Evolutionary conservation across 257 asterid genomes (phyloP).

Genomic region (Agastache rugosa): DNA sequence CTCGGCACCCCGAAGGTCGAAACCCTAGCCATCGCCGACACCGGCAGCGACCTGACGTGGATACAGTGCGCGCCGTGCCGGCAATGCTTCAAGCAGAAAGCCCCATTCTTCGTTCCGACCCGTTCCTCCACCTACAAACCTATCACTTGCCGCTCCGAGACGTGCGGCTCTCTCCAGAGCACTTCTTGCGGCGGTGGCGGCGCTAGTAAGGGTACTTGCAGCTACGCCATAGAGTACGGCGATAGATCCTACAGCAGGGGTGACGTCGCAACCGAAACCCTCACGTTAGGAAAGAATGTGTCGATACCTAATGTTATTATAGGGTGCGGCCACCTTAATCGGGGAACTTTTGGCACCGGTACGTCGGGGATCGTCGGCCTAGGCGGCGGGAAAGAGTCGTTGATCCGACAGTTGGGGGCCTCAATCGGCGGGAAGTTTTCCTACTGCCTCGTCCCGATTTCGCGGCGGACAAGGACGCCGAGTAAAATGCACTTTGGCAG

Average conservation of each 20-base stretch:
- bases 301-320: constrained; percentile 44
- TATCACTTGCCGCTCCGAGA: constrained; percentile 44
- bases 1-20: constrained; percentile 63
- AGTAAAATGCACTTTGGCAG: constrained; percentile 61
- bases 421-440: constrained; percentile 58
- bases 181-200: constrained; percentile 22
- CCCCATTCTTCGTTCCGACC: constrained; percentile 50
- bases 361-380: constrained; percentile 73
- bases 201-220: constrained; percentile 21
- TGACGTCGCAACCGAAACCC: constrained; percentile 56
- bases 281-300: constrained; percentile 40
- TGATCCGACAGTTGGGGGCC: constrained; percentile 54
- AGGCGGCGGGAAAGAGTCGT: constrained; percentile 55
- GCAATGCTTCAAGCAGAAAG: constrained; percentile 49
- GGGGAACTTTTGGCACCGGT: constrained; percentile 33
- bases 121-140: constrained; percentile 54
- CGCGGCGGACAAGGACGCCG: constrained; percentile 7
- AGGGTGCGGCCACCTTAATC: constrained; percentile 63
- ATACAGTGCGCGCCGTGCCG: constrained; percentile 66
- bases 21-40: constrained; percentile 64
- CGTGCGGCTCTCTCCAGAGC: constrained; percentile 33
- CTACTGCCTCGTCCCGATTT: constrained; percentile 57
- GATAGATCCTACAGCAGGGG: constrained; percentile 50
- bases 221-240: constrained; percentile 41
- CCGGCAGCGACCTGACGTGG: constrained; percentile 70